phyloP scores from a whole-genome alignment of 2,329 filamentous ascomycete species.

The Annulohypoxylon truncatum region DNA sequence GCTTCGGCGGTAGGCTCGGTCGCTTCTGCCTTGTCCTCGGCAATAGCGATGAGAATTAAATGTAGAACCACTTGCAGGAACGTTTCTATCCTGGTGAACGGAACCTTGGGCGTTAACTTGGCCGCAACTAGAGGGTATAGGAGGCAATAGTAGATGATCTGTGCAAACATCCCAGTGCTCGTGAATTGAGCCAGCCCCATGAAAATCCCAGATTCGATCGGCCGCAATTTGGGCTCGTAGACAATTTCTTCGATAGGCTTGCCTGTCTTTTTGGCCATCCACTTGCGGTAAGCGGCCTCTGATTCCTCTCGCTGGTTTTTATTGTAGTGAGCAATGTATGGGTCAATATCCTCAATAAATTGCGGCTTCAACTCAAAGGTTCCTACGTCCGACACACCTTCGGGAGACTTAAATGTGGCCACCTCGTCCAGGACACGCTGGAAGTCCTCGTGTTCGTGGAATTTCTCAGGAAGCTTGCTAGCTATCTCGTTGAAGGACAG shows the following conservation, averaged over 20 bases:
- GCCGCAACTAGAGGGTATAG: constrained; percentile 80
- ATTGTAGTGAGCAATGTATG: constrained; percentile 94
- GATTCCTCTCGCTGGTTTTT: constrained; percentile 98
- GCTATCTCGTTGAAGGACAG: constrained; percentile 94
- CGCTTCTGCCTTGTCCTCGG: constrained; percentile 76
- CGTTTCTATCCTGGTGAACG: constrained; percentile 85
- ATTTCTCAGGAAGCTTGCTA: constrained; percentile 85
- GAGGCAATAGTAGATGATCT: constrained; percentile 89
- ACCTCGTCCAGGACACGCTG: constrained; percentile 86
- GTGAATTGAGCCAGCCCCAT: constrained; percentile 82
- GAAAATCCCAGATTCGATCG: constrained; percentile 83
- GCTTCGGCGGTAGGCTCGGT: constrained; percentile 62
- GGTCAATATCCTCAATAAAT: constrained; percentile 88
- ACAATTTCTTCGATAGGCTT: constrained; percentile 85
- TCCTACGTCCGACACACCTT: constrained; percentile 91
- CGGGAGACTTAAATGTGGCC: constrained; percentile 88
- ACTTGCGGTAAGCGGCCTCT: constrained; percentile 86
- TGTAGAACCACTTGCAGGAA: constrained; percentile 94
- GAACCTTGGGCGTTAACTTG: constrained; percentile 77
- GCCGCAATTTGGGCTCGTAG: constrained; percentile 85
- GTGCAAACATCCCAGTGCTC: constrained; percentile 84
- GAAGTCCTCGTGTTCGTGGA: constrained; percentile 90
- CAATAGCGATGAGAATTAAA: constrained; percentile 83
- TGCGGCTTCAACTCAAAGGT: constrained; percentile 92
- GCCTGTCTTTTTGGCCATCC: constrained; percentile 88